Evolutionary conservation across 169 alveolate species (phyloP), one percentile per base, ranked within the genome.

Genomic region (Sarcocystis neurona): DNA sequence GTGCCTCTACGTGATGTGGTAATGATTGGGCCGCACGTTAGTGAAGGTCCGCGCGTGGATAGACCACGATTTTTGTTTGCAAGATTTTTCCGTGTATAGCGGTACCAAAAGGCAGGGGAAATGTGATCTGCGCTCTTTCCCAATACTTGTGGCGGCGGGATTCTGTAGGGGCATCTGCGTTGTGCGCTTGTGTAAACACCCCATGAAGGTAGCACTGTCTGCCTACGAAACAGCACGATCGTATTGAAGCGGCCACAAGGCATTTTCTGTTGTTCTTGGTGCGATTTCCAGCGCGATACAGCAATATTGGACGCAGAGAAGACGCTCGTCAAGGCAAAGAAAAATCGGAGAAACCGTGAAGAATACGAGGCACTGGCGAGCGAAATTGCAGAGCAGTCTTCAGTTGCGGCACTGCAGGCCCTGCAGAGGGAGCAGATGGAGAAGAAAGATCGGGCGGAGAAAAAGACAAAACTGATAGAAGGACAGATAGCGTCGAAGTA

Each of bases 291-390:
- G 82, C 43, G 82, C 43, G 82, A 72, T 5, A 30, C 39, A n/a
- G 82, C 82, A 72, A 44, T 72, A 27, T 48, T n/a, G 30, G 82
- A 72, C 34, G 82, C 82, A 20, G 58, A 72, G 56, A 41, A 32
- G 15, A 27, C 58, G 58, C 56, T 72, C 58, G 82, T 39, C 58
- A 72, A 72, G 56, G 82, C 82, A 39, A 72, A 72, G 56, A 30
- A 56, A 27, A 48, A 72, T 56, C 82, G 82, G 37, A 48, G 82
- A 32, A 72, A 72, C 34, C 82, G 56, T 30, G 82, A 72, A 56
- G 58, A 72, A 20, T 72, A 72, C 82, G 82, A 72, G 56, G 56
- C 82, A 41, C 56, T 72, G 27, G 82, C 82, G 18, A 10, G 23
- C 27, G 82, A 72, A 6, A 56, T 72, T 72, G 18, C 82, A 56